These are phyloP conservation scores for Inga laurina DNA, from an alignment of 306 rosid genomes.

Conservation along the genomic window DNA sequence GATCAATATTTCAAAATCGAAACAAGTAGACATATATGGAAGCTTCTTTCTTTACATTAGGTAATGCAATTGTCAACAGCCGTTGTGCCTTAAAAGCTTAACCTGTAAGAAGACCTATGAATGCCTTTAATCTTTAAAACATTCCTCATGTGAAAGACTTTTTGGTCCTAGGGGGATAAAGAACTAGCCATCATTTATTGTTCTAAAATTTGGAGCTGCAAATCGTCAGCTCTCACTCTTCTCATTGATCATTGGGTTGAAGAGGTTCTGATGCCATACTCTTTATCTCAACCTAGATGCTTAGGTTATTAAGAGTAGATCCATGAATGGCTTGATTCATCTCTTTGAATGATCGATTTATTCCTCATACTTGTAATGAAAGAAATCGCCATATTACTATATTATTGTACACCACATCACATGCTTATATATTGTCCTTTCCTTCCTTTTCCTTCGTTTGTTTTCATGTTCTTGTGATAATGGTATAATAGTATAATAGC, in stretches of 20 bases:
- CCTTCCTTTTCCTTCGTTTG: too few species aligned
- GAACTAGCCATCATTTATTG: background rate
- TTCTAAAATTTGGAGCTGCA: background rate
- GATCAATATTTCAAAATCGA: background rate
- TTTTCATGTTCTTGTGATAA: too few species aligned
- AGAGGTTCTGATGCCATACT: background rate
- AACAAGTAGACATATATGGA: constrained; percentile 3
- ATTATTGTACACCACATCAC: too few species aligned
- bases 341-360: background rate
- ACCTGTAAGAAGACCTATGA: background rate
- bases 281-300: background rate
- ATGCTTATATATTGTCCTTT: too few species aligned
- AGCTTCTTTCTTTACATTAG: background rate
- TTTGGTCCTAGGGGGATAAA: background rate
- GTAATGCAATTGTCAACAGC: background rate
- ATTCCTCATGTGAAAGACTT: background rate
- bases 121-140: background rate
- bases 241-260: background rate
- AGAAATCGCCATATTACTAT: too few species aligned
- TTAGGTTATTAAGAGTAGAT: background rate
- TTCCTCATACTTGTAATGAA: background rate
- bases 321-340: background rate
- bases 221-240: background rate
- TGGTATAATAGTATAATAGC: too few species aligned
- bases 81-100: background rate